phyloP scores from a whole-genome alignment of 148 eudicot species.

The Pharnaceum exiguum region DNA sequence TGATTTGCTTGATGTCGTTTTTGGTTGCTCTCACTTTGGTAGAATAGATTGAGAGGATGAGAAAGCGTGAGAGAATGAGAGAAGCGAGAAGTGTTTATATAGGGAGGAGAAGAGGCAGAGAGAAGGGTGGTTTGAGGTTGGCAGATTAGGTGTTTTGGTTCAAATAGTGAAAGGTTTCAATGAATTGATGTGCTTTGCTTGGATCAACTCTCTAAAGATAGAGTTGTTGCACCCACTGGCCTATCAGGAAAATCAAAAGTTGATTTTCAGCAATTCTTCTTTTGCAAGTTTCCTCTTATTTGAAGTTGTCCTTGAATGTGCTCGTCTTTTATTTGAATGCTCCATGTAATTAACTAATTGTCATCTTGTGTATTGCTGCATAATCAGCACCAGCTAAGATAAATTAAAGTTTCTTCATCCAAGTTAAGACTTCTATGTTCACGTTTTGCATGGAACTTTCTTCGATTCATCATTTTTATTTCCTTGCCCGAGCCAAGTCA shows the following conservation, averaged over 20 bases:
- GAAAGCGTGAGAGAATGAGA: conserved; percentile 24
- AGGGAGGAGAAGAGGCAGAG: conserved; percentile 23
- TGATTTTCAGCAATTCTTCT: conserved; percentile 21
- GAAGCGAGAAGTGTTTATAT: conserved; percentile 25
- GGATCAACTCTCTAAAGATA: conserved; percentile 1
- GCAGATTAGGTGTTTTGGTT: conserved; percentile 42
- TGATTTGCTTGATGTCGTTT: neutral
- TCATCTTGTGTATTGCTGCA: neutral
- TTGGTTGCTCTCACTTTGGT: neutral
- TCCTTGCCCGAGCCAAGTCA: conserved; percentile 3
- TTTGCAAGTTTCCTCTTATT: conserved; percentile 24
- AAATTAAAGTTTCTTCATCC: neutral
- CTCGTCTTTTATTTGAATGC: neutral
- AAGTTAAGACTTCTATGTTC: neutral
- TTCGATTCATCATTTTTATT: neutral
- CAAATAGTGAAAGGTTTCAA: too few relatives aligned
- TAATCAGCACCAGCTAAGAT: conserved; percentile 1
- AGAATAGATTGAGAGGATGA: conserved; percentile 1
- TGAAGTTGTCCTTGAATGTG: conserved; percentile 4
- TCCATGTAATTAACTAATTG: neutral
- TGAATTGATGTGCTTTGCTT: conserved; percentile 1
- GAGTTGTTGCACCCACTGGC: conserved; percentile 35
- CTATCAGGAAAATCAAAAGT: conserved; percentile 20
- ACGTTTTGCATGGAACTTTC: conserved; percentile 12
- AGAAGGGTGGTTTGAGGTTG: conserved; percentile 49